phyloP scores from a whole-genome alignment of 2,329 filamentous ascomycete genomes.

The Xylaria digitata region DNA sequence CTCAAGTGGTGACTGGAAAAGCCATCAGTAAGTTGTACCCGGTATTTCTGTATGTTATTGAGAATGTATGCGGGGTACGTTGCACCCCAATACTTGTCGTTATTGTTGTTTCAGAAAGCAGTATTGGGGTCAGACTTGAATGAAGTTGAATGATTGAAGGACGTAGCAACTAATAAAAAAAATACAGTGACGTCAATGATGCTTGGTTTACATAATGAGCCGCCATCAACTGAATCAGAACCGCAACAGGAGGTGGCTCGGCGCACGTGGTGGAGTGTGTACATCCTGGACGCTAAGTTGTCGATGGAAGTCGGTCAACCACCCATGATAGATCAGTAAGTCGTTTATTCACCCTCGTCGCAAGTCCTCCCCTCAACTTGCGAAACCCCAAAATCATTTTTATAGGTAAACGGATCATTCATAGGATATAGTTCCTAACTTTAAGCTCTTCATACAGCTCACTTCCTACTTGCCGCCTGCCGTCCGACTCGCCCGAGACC shows the following conservation, averaged over 20 bases:
- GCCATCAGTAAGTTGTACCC: constrained; percentile 20
- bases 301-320: constrained; percentile 38
- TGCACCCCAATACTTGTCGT: no score
- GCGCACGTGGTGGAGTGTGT: constrained; percentile 40
- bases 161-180: no score
- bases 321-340: constrained; percentile 27
- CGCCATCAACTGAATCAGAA: constrained; percentile 15
- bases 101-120: no score
- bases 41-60: no score
- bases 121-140: no score
- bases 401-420: no score
- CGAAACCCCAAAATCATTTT: no score
- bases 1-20: constrained; percentile 28
- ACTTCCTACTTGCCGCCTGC: constrained; percentile 18
- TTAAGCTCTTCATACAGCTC: constrained; percentile 13
- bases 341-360: no score
- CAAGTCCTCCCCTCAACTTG: no score
- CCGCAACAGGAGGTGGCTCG: constrained; percentile 32
- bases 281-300: constrained; percentile 36
- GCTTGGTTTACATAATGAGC: constrained; percentile 34
- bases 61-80: no score
- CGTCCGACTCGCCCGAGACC: constrained; percentile 23
- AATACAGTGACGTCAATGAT: constrained; percentile 29
- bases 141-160: no score
- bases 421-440: no score